These are phyloP conservation scores for Calonectria montana DNA, from an alignment of 2,329 filamentous ascomycete species.

Conservation along the genomic window DNA sequence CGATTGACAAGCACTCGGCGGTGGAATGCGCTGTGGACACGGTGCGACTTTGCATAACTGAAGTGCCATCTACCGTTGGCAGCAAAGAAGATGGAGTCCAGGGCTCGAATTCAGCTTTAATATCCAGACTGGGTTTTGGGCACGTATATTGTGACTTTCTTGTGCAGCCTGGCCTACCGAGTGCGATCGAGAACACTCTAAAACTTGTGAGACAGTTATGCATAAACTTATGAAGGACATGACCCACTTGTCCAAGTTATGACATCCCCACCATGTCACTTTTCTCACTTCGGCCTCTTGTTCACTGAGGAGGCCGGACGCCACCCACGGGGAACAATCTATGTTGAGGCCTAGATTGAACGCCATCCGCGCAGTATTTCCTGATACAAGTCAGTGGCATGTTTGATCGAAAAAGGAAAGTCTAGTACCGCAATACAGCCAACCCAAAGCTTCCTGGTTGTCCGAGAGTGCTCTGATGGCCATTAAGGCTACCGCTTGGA, in stretches of 20 bases:
- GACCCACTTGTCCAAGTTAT: conserved; percentile 36
- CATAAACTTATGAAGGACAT: not conserved
- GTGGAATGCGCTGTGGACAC: conserved; percentile 21
- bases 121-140: conserved; percentile 27
- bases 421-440: conserved; percentile 33
- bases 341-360: conserved; percentile 40
- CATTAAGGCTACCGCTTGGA: conserved; percentile 37
- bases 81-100: conserved; percentile 19
- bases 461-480: conserved; percentile 33
- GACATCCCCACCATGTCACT: conserved; percentile 40
- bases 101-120: conserved; percentile 25
- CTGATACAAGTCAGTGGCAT: not conserved
- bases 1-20: not conserved
- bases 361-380: conserved; percentile 41
- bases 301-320: conserved; percentile 15
- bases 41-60: not conserved
- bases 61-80: not conserved
- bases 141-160: conserved; percentile 31
- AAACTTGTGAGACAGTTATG: not conserved
- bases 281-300: conserved; percentile 35
- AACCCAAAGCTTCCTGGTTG: conserved; percentile 37
- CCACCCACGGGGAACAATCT: conserved; percentile 30
- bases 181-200: conserved; percentile 31
- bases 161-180: conserved; percentile 36
- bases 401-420: not conserved